Evolutionary conservation across 2,329 filamentous ascomycete species (phyloP).

Genomic region (Zymoseptoria passerinii): DNA sequence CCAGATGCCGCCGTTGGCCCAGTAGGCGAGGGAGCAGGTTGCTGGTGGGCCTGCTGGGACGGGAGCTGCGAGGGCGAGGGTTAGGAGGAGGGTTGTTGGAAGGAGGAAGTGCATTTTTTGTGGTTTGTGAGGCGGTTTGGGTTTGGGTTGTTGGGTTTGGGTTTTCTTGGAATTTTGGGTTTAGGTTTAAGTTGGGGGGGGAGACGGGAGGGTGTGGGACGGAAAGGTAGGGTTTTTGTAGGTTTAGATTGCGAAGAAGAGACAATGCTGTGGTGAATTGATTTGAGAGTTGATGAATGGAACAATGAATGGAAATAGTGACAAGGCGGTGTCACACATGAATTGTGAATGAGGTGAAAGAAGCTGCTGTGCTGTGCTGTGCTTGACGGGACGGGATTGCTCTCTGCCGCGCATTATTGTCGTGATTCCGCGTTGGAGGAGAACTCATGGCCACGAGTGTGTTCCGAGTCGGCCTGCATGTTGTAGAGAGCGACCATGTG

Average conservation of each 20-base stretch:
- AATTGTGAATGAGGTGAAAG: neutral
- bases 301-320: neutral
- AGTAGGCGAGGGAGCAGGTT: slow-evolving; percentile 1
- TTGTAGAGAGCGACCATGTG: too few relatives aligned
- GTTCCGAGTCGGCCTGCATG: too few relatives aligned
- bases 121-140: neutral
- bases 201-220: neutral
- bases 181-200: neutral
- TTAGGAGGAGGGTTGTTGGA: slow-evolving; percentile 1
- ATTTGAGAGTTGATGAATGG: too few relatives aligned
- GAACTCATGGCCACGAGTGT: too few relatives aligned
- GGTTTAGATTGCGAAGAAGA: too few relatives aligned
- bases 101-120: neutral
- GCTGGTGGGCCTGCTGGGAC: neutral
- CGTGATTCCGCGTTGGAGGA: too few relatives aligned
- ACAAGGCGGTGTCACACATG: neutral
- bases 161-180: neutral
- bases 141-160: neutral
- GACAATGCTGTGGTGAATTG: neutral
- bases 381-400: too few relatives aligned
- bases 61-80: slow-evolving; percentile 3
- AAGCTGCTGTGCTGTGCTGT: too few relatives aligned
- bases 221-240: neutral
- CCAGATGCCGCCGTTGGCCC: neutral
- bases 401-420: too few relatives aligned